Conservation (phyloP, 306 rosid species). For the Fragaria iinumae region DNA sequence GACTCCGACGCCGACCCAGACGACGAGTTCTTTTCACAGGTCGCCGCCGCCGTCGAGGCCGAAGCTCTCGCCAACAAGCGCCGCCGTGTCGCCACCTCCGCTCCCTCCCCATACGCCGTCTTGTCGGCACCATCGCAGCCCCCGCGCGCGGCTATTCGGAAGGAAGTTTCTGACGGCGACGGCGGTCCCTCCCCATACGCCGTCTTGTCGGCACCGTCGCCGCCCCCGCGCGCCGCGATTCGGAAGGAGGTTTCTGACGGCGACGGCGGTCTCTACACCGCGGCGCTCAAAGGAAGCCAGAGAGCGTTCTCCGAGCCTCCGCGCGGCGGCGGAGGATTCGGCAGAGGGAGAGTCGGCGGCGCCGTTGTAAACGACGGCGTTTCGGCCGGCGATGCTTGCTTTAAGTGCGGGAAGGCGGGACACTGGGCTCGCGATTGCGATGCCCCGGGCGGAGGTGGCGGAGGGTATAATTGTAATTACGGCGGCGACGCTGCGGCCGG, state of each 20-base stretch:
- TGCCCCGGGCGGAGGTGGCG: slow-evolving; percentile 19
- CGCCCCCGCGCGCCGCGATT: neutral
- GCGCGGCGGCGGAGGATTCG: slow-evolving; percentile 1
- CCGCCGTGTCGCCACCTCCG: slow-evolving; percentile 30
- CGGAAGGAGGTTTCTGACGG: neutral
- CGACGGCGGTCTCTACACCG: slow-evolving; percentile 35
- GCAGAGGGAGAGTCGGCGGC: slow-evolving; percentile 13
- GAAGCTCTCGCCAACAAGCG: slow-evolving; percentile 41
- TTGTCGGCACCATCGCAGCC: neutral
- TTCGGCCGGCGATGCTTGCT: slow-evolving; percentile 34
- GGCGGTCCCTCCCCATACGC: slow-evolving; percentile 7
- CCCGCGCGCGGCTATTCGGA: neutral
- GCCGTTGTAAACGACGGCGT: slow-evolving; percentile 2
- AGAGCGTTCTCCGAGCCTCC: slow-evolving; percentile 11
- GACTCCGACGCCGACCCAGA: slow-evolving; percentile 32
- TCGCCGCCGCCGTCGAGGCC: slow-evolving; percentile 45
- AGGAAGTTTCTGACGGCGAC: neutral
- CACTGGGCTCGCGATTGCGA: slow-evolving; percentile 62
- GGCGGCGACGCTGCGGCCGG: slow-evolving; percentile 20
- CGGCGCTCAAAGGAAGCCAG: slow-evolving; percentile 43
- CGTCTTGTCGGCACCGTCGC: neutral
- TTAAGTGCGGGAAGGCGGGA: slow-evolving; percentile 55
- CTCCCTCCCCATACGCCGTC: slow-evolving; percentile 5
- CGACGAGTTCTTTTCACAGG: slow-evolving; percentile 45
- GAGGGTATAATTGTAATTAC: slow-evolving; percentile 21